phyloP scores from a whole-genome alignment of 2,329 filamentous ascomycete genomes.

The Plectosphaerella cucumerina region DNA sequence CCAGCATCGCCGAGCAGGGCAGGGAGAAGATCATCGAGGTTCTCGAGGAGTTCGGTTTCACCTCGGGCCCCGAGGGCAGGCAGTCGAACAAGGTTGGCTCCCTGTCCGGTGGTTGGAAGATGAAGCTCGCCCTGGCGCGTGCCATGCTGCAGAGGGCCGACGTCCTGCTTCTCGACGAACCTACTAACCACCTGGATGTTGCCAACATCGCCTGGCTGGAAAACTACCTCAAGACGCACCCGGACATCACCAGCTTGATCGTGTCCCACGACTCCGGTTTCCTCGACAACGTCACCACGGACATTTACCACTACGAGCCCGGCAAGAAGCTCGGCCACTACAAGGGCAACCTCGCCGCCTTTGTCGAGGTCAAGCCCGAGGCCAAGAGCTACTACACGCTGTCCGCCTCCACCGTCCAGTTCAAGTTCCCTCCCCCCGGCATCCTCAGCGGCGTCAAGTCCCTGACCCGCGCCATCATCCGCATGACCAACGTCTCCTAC shows the following conservation, averaged over 20 bases:
- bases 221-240: constrained; percentile 91
- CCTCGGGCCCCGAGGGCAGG: constrained; percentile 79
- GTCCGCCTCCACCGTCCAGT: constrained; percentile 81
- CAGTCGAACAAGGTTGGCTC: constrained; percentile 90
- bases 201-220: constrained; percentile 95
- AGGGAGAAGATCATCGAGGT: constrained; percentile 78
- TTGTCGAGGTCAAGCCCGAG: constrained; percentile 87
- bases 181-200: constrained; percentile 97
- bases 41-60: constrained; percentile 90
- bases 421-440: constrained; percentile 96
- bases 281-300: constrained; percentile 94
- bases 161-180: constrained; percentile 93
- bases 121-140: constrained; percentile 94
- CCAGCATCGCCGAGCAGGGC: constrained; percentile 75
- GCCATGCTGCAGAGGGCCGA: constrained; percentile 98
- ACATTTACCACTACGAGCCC: constrained; percentile 97
- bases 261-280: constrained; percentile 98
- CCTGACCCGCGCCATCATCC: constrained; percentile 85
- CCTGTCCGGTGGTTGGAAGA: constrained; percentile 98
- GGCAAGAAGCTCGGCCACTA: constrained; percentile 90
- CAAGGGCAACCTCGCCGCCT: constrained; percentile 76
- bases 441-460: constrained; percentile 96
- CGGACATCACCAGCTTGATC: constrained; percentile 94
- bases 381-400: constrained; percentile 98
- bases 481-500: constrained; percentile 88